Conservation (phyloP, 306 rosid genomes). For the Dalbergia oliveri region DNA sequence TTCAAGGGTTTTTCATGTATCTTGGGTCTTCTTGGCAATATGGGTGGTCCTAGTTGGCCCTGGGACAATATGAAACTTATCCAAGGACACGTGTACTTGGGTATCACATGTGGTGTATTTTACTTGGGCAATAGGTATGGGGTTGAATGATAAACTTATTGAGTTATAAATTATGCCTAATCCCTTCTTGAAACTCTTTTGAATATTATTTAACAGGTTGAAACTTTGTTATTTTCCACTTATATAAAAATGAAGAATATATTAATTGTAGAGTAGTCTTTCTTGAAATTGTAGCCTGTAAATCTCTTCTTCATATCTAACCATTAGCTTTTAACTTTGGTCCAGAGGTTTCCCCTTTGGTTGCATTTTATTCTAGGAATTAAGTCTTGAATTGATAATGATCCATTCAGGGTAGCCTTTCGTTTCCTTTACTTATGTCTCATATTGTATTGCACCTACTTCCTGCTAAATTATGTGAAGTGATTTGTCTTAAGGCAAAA, state of each 20-base stretch:
- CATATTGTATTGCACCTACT: not conserved
- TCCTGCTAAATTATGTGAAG: not conserved
- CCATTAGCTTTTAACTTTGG: not conserved
- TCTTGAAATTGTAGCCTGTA: no score
- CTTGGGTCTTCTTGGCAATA: no score
- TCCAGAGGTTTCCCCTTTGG: slow-evolving; percentile 96
- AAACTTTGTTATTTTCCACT: no score
- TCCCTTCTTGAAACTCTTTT: not conserved
- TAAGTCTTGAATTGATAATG: slow-evolving; percentile 82
- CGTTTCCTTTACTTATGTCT: not conserved
- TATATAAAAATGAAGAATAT: no score
- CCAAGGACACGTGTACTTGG: no score
- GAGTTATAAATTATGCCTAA: slow-evolving; percentile 1
- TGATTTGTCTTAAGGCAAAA: slow-evolving; percentile 68
- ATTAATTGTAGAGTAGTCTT: no score
- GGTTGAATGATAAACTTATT: slow-evolving; percentile 33
- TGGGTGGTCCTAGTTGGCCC: no score
- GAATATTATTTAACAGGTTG: no score
- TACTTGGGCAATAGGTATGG: slow-evolving; percentile 80
- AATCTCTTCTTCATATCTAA: no score
- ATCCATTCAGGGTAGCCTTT: slow-evolving; percentile 72
- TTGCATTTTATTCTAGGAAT: slow-evolving; percentile 87
- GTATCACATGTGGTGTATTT: no score
- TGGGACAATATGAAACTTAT: no score
- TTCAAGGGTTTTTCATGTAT: no score